Evolutionary conservation across 129 eudicot species (phyloP).

Genomic region (Heracleum sosnowskyi): DNA sequence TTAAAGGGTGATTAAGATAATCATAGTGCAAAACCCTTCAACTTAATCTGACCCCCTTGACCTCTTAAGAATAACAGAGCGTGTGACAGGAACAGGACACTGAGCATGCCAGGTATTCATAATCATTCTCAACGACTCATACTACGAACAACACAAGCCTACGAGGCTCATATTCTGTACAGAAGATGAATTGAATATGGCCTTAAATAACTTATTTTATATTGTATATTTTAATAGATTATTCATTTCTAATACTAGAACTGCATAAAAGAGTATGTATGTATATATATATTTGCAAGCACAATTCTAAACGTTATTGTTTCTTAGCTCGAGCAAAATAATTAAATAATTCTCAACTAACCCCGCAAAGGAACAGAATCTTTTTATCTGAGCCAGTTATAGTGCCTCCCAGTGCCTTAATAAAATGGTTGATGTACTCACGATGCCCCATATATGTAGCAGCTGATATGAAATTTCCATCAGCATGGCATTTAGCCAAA

Average conservation of each 20-base stretch:
- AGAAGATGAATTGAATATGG: neutral
- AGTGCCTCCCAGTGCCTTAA: conserved; percentile 75
- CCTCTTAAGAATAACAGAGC: neutral
- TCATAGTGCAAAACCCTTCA: neutral
- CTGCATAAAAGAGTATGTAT: neutral
- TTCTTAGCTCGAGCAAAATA: neutral
- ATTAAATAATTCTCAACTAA: conserved; percentile 23
- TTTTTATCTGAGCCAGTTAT: conserved; percentile 53
- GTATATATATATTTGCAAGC: neutral
- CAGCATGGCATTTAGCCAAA: conserved; percentile 48
- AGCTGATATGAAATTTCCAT: conserved; percentile 68
- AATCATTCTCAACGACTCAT: neutral
- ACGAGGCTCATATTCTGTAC: neutral
- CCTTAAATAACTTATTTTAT: neutral
- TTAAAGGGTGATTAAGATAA: neutral
- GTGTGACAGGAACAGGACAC: neutral
- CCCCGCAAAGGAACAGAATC: conserved; percentile 89
- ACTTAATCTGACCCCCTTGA: neutral
- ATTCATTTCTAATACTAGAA: neutral
- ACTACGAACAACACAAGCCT: neutral
- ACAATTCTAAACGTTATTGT: neutral
- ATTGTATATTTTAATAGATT: no score
- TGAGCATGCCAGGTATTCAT: neutral
- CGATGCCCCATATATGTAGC: conserved; percentile 69
- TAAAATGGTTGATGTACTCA: conserved; percentile 51